Evolutionary conservation across 495 filamentous ascomycete genomes (phyloP).

Genomic region (Aspergillus avenaceus): DNA sequence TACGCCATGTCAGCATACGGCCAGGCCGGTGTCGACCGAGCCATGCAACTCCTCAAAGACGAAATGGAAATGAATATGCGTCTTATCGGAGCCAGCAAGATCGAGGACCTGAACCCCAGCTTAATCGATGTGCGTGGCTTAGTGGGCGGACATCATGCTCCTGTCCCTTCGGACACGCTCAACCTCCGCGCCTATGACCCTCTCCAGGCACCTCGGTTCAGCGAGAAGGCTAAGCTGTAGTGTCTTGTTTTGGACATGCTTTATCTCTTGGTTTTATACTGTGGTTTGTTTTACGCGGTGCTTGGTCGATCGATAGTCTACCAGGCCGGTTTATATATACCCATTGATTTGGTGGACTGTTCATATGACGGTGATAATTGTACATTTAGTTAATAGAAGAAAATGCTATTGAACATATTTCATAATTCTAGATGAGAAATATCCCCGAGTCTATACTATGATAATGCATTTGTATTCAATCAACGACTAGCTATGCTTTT

Average conservation of each 20-base stretch:
- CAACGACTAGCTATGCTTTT: too few relatives aligned
- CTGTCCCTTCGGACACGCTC: slow-evolving; percentile 67
- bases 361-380: neutral
- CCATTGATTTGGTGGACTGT: neutral
- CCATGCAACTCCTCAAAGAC: slow-evolving; percentile 93
- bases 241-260: neutral
- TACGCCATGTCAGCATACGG: slow-evolving; percentile 97
- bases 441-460: too few relatives aligned
- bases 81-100: slow-evolving; percentile 69
- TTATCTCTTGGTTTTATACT: too few relatives aligned
- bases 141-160: slow-evolving; percentile 63
- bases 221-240: slow-evolving; percentile 56
- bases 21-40: slow-evolving; percentile 77
- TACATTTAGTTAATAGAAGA: neutral
- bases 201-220: slow-evolving; percentile 54
- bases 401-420: too few relatives aligned
- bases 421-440: too few relatives aligned
- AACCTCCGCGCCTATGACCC: slow-evolving; percentile 61
- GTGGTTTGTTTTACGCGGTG: too few relatives aligned
- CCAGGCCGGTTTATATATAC: slow-evolving; percentile 2
- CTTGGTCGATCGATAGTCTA: neutral
- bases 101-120: slow-evolving; percentile 74
- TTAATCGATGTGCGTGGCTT: slow-evolving; percentile 71
- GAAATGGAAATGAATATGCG: slow-evolving; percentile 99
- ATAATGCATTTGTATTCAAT: too few relatives aligned